Base-by-base conservation (phyloP, 2,329 filamentous ascomycete genomes). In the Ascocoryne sarcoides region DNA sequence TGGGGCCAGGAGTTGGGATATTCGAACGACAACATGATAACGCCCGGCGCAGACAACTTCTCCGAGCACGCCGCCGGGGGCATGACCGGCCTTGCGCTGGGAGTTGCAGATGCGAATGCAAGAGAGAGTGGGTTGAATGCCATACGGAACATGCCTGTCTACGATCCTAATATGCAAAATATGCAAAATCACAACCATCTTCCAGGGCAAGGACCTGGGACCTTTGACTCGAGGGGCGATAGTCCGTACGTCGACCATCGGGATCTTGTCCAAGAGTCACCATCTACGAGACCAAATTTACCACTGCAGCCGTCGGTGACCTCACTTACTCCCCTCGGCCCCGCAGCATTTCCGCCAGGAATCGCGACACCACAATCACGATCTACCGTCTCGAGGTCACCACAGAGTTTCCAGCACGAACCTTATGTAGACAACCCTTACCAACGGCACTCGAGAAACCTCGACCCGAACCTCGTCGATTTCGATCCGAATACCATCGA, bases 401-500 rank as follows among this genome's bases (percentile, higher is more conserved):
- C 50, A 12, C 44, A 42, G 18, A 52, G 46, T 32, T 48, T 46
- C 33, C 44, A 50, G 26, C 45, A 44, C 31, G 53, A 57, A 29
- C 50, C 51, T 21, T 58, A 57, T 34, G 39, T 46, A 7, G 57
- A 60, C 37, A 45, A 17, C 19, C 39, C 38, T 2, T 51, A 53
- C 30, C 42, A 53, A 33, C 51, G 56, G 39, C 55, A 57, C 20
- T 58, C 56, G 9, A 44, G 52, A 26, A 55, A 53, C 32, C 15
- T 60, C 16, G 55, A 59, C 36, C 52, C 57, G 2, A 50, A 35
- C 16, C 19, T 60, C 23, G 47, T 37, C 3, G 50, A 54, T 10
- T 55, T 59, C 32, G 56, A 95, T 58, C 87, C 88, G 2, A 77
- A 84, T 54, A 79, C 81, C 10, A 89, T 95, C 48, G 75, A 75